Base-by-base conservation (phyloP, 768 basidiomycete genomes). In the Sarcodon sp. region DNA sequence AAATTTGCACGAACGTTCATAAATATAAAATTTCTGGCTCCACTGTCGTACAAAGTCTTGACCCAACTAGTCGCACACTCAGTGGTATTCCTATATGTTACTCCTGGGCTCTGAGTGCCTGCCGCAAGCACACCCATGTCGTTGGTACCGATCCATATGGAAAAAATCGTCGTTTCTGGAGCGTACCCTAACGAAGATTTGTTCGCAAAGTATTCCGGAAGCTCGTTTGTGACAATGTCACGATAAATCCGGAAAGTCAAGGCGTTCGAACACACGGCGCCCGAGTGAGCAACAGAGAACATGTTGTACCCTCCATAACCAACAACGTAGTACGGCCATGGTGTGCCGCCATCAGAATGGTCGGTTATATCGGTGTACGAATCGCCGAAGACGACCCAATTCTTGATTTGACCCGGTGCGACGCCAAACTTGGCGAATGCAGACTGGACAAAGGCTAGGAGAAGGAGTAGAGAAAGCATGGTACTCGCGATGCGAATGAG, bases 351-450 rank as follows among this genome's bases (percentile, higher is more conserved):
- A 45, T 66, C 64, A 2, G 62, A 64, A 9, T 58, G 18, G 11
- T 53, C 50, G 44, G 49, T 46, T 54, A 74, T 59, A 50, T 83
- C 80, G 0, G 77, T 78, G 55, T 79, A 81, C 45, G 73, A 76
- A 61, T 83, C 80, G 3, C 81, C 80, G 49, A 83, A 84, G 0
- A 79, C 80, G 47, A 79, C 80, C 11, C 83, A 66, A 50, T 75
- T 72, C 57, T 75, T 77, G 50, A 83, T 79, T 51, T 78, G 75
- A 6, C 64, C 65, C 0, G 66, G 62, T 4, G 31, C 43, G 10
- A 57, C 56, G 3, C 58, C 60, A 27, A 27, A 27, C 13, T 50
- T 49, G 6, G 53, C 55, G 32, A 50, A 33, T 3, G 47, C 45
- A 12, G 46, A 21, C 15, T 44, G 10, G 13, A 43, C 45, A 16